A percentile compares a stretch with the other conserved stretches of the same genome.
Conservation (phyloP, 768 basidiomycete genomes). For the Kwoniella botswanensis region DNA sequence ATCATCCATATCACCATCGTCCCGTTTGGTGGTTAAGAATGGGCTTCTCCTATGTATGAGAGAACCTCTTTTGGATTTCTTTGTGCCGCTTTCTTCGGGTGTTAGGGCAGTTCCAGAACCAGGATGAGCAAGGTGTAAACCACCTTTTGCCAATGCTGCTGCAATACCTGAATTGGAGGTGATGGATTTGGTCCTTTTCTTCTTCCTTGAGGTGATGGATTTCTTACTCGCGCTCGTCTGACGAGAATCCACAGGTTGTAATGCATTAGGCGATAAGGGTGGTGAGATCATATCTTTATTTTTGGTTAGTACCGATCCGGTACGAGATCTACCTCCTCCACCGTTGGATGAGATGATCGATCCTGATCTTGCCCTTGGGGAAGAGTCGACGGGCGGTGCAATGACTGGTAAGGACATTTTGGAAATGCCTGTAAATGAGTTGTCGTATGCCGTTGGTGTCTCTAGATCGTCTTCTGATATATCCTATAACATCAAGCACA, state of each 20-base stretch:
- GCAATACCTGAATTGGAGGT: slow-evolving; percentile 35
- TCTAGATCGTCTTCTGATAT: slow-evolving; percentile 21
- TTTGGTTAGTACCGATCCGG: slow-evolving; percentile 18
- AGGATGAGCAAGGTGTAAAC: slow-evolving; percentile 28
- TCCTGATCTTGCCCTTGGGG: slow-evolving; percentile 12
- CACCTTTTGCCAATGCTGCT: slow-evolving; percentile 42
- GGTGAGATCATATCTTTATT: slow-evolving; percentile 19
- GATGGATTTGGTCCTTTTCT: slow-evolving; percentile 3
- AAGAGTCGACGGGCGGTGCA: neutral
- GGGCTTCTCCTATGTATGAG: slow-evolving; percentile 29
- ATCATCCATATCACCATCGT: slow-evolving; percentile 25
- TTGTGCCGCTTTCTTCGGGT: slow-evolving; percentile 23
- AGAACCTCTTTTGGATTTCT: slow-evolving; percentile 13
- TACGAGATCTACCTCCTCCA: slow-evolving; percentile 16
- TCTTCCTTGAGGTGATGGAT: slow-evolving; percentile 18
- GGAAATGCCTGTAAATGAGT: slow-evolving; percentile 10
- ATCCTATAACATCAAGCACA: neutral
- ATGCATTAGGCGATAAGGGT: slow-evolving; percentile 10
- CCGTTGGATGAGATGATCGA: slow-evolving; percentile 26
- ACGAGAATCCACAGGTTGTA: slow-evolving; percentile 23
- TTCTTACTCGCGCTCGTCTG: slow-evolving; percentile 19
- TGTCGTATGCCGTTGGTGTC: slow-evolving; percentile 18
- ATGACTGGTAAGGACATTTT: slow-evolving; percentile 5
- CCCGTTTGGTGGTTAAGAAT: slow-evolving; percentile 29
- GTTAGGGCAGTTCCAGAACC: neutral